phyloP scores from a whole-genome alignment of 1,284 basidiomycete genomes.

The Boletus albobrunnescens region DNA sequence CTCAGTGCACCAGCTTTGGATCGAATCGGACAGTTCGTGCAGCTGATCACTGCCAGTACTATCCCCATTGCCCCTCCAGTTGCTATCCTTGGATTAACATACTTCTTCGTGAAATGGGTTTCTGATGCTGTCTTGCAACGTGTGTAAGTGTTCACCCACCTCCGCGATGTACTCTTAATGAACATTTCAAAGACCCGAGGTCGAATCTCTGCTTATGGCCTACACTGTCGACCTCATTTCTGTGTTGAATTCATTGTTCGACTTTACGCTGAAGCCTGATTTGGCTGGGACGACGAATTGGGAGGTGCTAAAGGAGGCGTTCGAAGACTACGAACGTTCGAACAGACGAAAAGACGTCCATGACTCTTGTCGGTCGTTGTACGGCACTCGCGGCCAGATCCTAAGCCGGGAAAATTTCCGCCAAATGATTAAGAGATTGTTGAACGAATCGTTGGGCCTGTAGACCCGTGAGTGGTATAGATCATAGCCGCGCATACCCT shows the following conservation, averaged over 20 bases:
- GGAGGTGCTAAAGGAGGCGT: conserved; percentile 9
- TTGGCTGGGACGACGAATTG: conserved; percentile 3
- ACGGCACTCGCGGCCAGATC: neutral
- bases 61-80: conserved; percentile 4
- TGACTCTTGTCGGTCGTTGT: conserved; percentile 1
- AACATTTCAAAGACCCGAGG: conserved; percentile 3
- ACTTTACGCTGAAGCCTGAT: conserved; percentile 10
- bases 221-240: conserved; percentile 14
- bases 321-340: conserved; percentile 4
- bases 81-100: conserved; percentile 8
- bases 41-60: conserved; percentile 2
- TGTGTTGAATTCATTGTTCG: conserved; percentile 4
- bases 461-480: neutral
- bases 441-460: neutral
- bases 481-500: no score
- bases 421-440: neutral
- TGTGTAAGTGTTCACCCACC: neutral
- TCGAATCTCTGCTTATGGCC: conserved; percentile 8
- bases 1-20: conserved; percentile 2
- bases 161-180: neutral
- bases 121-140: neutral
- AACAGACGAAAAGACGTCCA: conserved; percentile 2
- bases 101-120: conserved; percentile 8
- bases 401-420: neutral
- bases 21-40: conserved; percentile 7